phyloP scores from a whole-genome alignment of 257 asterid species.

The Solanum stenotomum region DNA sequence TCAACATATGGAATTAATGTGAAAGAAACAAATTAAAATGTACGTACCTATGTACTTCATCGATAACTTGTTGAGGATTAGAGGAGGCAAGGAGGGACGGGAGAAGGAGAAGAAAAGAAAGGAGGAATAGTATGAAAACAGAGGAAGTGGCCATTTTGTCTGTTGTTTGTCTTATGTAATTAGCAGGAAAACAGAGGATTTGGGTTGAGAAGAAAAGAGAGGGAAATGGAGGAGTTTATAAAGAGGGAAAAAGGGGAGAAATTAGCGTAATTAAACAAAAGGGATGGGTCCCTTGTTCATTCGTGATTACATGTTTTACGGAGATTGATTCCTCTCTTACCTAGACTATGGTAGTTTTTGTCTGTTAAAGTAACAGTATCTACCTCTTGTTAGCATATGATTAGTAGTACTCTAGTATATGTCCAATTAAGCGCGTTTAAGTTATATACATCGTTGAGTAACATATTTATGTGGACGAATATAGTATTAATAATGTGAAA shows the following conservation, averaged over 20 bases:
- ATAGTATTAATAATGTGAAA: no score
- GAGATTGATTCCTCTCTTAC: conserved; percentile 35
- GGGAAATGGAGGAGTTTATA: conserved; percentile 24
- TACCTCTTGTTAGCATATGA: neutral
- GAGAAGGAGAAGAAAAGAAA: conserved; percentile 14
- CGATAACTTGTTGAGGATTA: conserved; percentile 49
- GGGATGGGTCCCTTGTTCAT: conserved; percentile 30
- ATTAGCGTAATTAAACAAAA: conserved; percentile 57
- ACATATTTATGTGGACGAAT: conserved; percentile 14
- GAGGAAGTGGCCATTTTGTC: conserved; percentile 16
- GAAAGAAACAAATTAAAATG: neutral
- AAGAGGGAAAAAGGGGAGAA: conserved; percentile 28
- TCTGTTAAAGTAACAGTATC: conserved; percentile 30
- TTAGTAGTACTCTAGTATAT: neutral
- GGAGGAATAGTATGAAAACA: conserved; percentile 12
- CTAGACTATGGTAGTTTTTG: conserved; percentile 29
- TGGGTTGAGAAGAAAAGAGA: neutral
- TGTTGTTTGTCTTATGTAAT: neutral
- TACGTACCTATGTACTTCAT: conserved; percentile 70
- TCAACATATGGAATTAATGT: neutral
- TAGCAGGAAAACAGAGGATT: neutral
- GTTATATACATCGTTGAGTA: neutral
- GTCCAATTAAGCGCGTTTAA: neutral
- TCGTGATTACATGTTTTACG: conserved; percentile 58
- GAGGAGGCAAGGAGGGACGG: conserved; percentile 41